Percentiles rank a stretch among this genome's conserved stretches.
Evolutionary conservation across 2,329 filamentous ascomycete species (phyloP).

Genomic region (Plectosphaerella sp.): DNA sequence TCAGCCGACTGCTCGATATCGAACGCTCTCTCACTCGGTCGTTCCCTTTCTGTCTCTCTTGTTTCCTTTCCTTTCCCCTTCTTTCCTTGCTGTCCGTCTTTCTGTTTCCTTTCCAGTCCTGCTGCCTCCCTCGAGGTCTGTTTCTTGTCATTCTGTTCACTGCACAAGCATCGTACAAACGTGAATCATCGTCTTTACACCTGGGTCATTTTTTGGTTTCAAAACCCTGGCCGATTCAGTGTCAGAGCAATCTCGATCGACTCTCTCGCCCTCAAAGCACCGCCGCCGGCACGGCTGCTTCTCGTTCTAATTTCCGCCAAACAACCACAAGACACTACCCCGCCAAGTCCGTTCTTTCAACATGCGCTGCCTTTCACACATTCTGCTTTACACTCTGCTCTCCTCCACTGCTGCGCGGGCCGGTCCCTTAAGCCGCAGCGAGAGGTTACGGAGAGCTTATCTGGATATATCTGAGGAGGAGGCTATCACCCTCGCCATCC

Average conservation of each 20-base stretch:
- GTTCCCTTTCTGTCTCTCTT: slow-evolving; percentile 1
- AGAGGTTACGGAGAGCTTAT: slow-evolving; percentile 1
- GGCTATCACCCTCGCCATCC: not conserved
- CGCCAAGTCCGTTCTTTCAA: not conserved
- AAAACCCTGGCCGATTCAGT: no score
- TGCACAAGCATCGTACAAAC: not conserved
- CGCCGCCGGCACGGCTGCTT: not conserved
- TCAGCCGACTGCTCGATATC: slow-evolving; percentile 2
- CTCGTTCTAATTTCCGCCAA: not conserved
- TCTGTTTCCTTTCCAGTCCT: slow-evolving; percentile 1
- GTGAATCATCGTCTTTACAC: not conserved
- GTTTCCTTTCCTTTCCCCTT: slow-evolving; percentile 3
- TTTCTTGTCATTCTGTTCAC: not conserved
- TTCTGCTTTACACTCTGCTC: slow-evolving; percentile 8
- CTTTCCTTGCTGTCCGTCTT: slow-evolving; percentile 6
- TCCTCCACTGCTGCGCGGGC: slow-evolving; percentile 11
- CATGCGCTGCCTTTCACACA: slow-evolving; percentile 5
- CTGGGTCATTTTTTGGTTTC: not conserved
- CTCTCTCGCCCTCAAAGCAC: not conserved
- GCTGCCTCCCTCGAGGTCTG: not conserved
- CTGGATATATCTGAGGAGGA: not conserved
- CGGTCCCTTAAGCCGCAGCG: slow-evolving; percentile 11
- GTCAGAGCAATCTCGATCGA: no score
- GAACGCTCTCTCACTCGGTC: not conserved
- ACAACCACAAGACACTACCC: not conserved